Base-by-base conservation (phyloP, 2,329 filamentous ascomycete species). In the Exophiala phaeomuriformis region DNA sequence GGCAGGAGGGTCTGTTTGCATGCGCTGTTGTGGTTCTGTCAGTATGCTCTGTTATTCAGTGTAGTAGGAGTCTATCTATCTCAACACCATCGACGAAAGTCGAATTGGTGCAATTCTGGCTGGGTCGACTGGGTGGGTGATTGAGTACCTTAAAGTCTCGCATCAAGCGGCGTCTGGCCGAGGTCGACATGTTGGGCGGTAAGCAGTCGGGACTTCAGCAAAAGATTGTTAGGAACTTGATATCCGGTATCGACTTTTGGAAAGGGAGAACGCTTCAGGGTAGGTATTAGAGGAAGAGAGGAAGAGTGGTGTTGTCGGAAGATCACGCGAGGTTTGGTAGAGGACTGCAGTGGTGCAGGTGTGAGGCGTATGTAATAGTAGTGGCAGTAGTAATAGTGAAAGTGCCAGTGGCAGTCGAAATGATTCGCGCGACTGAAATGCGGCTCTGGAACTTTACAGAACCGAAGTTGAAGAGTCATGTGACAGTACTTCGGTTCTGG, bases 1-100 rank as follows among this genome's bases (percentile, higher is more conserved):
- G 48, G 91, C 91, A 6, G 93, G 93, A 70, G 93, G 93, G 68
- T 98, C 93, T 43, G 91, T 97, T 76, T 98, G 93, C 91, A 98
- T 98, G 72, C 93, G 90, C 90, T 95, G 68, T 52, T 40, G 54
- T 49, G 7, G 33, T 47, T 53, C 5, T 28, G 31, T 31, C 36
- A 36, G 39, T 9, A 41, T 39, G 2, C 9, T n/a, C 19, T 5
- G 10, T 39, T 39, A 5, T 39, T 12, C 5, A 39, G 19, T 19
- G 19, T 19, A 19, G 19, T 19, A 19, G 19, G 19, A 19, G 19
- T 19, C 19, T 19, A 19, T 19, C 19, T 19, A 19, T 19, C 19
- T 19, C 19, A 19, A 19, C 19, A 19, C 19, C 19, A 19, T 19
- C 19, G 19, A 19, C 19, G 19, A 19, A 19, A 19, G 19, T 19